These are phyloP conservation scores for Geotrichum citri-aurantii DNA, from an alignment of 1,139 yeast genomes.

Conservation along the genomic window DNA sequence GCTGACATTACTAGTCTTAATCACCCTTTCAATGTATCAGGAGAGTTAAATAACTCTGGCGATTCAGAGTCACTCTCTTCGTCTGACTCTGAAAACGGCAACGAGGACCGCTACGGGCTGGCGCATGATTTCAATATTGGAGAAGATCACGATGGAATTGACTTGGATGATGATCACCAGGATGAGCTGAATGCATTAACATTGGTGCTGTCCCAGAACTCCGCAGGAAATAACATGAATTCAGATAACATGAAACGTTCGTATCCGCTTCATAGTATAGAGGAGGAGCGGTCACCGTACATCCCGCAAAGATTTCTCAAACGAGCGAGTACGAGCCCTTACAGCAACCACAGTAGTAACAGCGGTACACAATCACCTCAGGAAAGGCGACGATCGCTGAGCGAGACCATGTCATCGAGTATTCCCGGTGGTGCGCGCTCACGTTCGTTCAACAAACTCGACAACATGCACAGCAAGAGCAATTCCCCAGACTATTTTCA, in stretches of 20 bases:
- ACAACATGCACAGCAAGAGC: neutral
- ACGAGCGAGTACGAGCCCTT: neutral
- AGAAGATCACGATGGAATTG: neutral
- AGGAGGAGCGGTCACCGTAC: conserved; percentile 18
- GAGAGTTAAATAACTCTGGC: conserved; percentile 1
- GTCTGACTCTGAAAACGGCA: conserved; percentile 24
- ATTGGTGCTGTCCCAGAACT: neutral
- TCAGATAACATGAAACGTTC: conserved; percentile 1
- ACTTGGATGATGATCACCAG: neutral
- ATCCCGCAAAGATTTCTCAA: conserved; percentile 15
- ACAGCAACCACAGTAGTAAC: neutral
- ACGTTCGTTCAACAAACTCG: conserved; percentile 13
- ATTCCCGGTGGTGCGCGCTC: conserved; percentile 16
- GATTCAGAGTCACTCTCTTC: conserved; percentile 1
- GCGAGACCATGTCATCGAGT: conserved; percentile 17
- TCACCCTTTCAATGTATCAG: neutral
- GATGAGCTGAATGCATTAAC: neutral
- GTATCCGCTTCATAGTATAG: conserved; percentile 14
- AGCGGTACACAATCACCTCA: neutral
- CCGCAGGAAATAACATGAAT: neutral
- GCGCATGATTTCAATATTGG: conserved; percentile 11
- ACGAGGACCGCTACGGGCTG: conserved; percentile 19
- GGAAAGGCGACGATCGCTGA: conserved; percentile 18
- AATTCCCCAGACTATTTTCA: neutral
- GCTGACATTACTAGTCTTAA: conserved; percentile 15